Percentiles rank a stretch among this genome's conserved stretches.
These are phyloP conservation scores for Russula compacta DNA, from an alignment of 768 basidiomycete genomes.

Conservation along the genomic window DNA sequence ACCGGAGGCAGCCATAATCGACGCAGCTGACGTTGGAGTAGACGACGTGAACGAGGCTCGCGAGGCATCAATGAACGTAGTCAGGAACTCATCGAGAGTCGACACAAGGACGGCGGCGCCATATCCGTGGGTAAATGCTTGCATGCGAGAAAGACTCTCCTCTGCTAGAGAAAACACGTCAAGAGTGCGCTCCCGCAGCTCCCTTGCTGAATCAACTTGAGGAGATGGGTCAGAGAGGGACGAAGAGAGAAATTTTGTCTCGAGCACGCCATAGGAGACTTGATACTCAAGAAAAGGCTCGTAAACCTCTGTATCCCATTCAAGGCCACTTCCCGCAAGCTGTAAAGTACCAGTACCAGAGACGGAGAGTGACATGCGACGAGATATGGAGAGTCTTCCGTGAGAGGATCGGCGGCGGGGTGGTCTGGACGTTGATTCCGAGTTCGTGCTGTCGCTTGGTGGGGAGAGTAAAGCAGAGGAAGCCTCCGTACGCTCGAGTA, in stretches of 20 bases:
- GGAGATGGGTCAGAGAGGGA: constrained; percentile 37
- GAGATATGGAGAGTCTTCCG: constrained; percentile 23
- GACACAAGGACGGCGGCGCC: constrained; percentile 65
- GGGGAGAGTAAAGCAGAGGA: constrained; percentile 5
- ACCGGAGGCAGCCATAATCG: constrained; percentile 24
- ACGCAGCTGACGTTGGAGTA: constrained; percentile 23
- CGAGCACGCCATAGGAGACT: constrained; percentile 70
- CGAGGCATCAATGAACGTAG: constrained; percentile 59
- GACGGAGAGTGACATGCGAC: constrained; percentile 24
- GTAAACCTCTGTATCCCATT: constrained; percentile 90
- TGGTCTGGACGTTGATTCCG: background rate
- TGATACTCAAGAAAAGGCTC: constrained; percentile 93
- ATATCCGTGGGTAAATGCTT: constrained; percentile 83
- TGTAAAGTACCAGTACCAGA: constrained; percentile 4
- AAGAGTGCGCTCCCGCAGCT: constrained; percentile 64
- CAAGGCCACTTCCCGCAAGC: constrained; percentile 23
- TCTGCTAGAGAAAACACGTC: constrained; percentile 73
- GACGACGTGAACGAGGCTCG: constrained; percentile 24
- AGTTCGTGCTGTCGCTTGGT: constrained; percentile 20
- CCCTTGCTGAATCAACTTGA: constrained; percentile 44
- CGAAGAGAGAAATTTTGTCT: constrained; percentile 59
- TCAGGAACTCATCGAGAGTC: constrained; percentile 63
- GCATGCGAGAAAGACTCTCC: constrained; percentile 67
- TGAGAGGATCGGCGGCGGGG: constrained; percentile 12
- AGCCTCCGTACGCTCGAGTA: constrained; percentile 55